These are phyloP conservation scores for Termitomyces sp. DNA, from an alignment of 768 basidiomycete species.

Conservation along the genomic window DNA sequence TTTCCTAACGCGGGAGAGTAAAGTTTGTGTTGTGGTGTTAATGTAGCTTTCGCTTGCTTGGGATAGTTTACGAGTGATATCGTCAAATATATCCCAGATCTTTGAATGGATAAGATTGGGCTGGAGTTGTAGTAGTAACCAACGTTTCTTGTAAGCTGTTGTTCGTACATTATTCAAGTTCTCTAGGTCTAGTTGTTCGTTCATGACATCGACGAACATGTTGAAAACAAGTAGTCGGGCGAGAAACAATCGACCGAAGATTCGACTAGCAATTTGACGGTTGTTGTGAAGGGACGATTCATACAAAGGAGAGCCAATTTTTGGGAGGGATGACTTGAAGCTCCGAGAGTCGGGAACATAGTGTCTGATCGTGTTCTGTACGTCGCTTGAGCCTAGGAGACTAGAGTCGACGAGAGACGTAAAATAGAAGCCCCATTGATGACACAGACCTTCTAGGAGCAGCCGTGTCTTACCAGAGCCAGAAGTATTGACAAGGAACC, in stretches of 20 bases:
- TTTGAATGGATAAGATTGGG: conserved; percentile 30
- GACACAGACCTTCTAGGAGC: conserved; percentile 38
- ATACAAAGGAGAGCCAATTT: conserved; percentile 24
- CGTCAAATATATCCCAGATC: conserved; percentile 37
- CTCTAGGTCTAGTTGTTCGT: neutral
- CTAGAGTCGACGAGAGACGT: conserved; percentile 39
- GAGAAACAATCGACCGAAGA: conserved; percentile 35
- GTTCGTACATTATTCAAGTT: conserved; percentile 10
- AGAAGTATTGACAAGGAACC: conserved; percentile 43
- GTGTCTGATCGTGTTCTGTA: conserved; percentile 33
- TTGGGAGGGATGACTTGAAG: conserved; percentile 28
- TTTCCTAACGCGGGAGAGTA: conserved; percentile 26
- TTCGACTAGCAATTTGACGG: conserved; percentile 29
- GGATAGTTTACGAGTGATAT: conserved; percentile 29
- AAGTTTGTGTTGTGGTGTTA: conserved; percentile 25
- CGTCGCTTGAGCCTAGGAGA: conserved; percentile 37
- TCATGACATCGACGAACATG: conserved; percentile 30
- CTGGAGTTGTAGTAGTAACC: conserved; percentile 38
- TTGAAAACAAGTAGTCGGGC: conserved; percentile 36
- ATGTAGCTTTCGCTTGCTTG: conserved; percentile 29
- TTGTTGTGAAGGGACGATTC: conserved; percentile 27
- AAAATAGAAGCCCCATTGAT: conserved; percentile 44
- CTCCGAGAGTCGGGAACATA: conserved; percentile 29
- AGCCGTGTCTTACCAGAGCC: conserved; percentile 43
- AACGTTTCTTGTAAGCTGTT: conserved; percentile 25